phyloP scores from a whole-genome alignment of 106 monocot genomes.

The Apostasia ramifera region DNA sequence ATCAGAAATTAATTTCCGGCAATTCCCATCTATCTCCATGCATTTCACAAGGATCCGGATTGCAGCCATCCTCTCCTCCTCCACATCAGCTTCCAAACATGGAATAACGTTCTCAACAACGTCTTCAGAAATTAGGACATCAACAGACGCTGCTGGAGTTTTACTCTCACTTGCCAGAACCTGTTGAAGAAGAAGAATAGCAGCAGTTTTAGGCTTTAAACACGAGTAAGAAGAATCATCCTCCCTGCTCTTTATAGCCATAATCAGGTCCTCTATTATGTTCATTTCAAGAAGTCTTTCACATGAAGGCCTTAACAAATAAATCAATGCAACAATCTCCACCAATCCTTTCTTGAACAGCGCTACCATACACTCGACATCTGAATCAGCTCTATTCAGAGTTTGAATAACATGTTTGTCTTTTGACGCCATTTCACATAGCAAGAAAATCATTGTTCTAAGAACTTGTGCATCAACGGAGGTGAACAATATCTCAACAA shows the following conservation, averaged over 20 bases:
- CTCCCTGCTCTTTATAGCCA: slow-evolving; percentile 16
- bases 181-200: slow-evolving; percentile 32
- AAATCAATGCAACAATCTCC: slow-evolving; percentile 36
- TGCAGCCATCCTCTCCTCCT: slow-evolving; percentile 44
- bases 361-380: slow-evolving; percentile 46
- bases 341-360: slow-evolving; percentile 56
- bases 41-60: slow-evolving; percentile 36
- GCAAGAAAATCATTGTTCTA: slow-evolving; percentile 22
- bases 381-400: slow-evolving; percentile 46
- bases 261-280: slow-evolving; percentile 32
- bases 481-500: slow-evolving; percentile 50
- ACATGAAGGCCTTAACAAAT: slow-evolving; percentile 24
- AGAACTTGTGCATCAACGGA: slow-evolving; percentile 32
- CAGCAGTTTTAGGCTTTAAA: slow-evolving; percentile 35
- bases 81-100: slow-evolving; percentile 29
- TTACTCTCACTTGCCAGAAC: slow-evolving; percentile 22
- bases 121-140: slow-evolving; percentile 24
- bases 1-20: slow-evolving; percentile 35
- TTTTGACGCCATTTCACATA: slow-evolving; percentile 32
- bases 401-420: slow-evolving; percentile 38
- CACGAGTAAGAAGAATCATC: slow-evolving; percentile 19
- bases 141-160: slow-evolving; percentile 6
- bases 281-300: slow-evolving; percentile 42
- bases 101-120: slow-evolving; percentile 20
- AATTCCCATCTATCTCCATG: slow-evolving; percentile 46